phyloP scores from a whole-genome alignment of 1,284 basidiomycete species.

The Sporisorium iseilematis-ciliati region DNA sequence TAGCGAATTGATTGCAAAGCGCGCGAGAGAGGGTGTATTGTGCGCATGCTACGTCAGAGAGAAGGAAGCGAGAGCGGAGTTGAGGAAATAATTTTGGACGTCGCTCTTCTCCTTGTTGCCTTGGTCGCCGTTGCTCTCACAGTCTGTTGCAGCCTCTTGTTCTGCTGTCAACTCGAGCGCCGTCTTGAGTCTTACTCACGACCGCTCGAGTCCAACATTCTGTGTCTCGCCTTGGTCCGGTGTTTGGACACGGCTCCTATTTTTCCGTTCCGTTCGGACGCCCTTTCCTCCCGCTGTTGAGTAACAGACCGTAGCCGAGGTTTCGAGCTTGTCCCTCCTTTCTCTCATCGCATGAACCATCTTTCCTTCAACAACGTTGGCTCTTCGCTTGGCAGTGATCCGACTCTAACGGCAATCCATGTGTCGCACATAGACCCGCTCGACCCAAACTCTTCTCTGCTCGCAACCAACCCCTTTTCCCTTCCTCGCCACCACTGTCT shows the following conservation, averaged over 20 bases:
- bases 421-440: background rate
- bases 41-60: background rate
- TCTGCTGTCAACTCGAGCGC: no score
- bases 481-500: constrained; percentile 15
- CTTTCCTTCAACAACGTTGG: background rate
- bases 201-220: background rate
- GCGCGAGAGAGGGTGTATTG: background rate
- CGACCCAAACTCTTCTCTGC: background rate
- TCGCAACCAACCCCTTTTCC: background rate
- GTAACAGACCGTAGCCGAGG: constrained; percentile 15
- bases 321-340: constrained; percentile 1
- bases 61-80: background rate
- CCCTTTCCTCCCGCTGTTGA: background rate
- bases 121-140: background rate
- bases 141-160: background rate
- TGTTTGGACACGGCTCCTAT: background rate
- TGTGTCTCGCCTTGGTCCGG: background rate
- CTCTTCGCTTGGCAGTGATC: constrained; percentile 9
- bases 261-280: constrained; percentile 1
- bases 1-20: background rate
- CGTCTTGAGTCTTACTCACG: background rate
- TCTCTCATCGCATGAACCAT: background rate
- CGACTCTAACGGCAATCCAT: constrained; percentile 7
- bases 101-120: constrained; percentile 1
- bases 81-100: background rate